Base-by-base conservation (phyloP, 805 yeast genomes). In the Henningerozyma blattae region DNA sequence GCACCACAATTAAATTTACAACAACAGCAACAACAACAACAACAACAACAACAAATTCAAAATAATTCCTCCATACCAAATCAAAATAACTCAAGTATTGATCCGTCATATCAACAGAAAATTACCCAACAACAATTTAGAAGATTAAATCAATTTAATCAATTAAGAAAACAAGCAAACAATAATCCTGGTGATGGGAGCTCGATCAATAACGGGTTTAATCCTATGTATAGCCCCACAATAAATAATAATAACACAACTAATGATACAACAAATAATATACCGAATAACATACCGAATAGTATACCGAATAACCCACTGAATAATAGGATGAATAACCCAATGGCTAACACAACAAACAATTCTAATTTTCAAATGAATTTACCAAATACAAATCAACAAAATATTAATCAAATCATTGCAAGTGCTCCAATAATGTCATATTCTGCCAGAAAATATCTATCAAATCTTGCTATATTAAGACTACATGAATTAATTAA, bases 401-500 rank as follows among this genome's bases (percentile, higher is more conserved):
- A 26, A 18, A 27, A 18, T 17, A 15, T 20, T 2, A 22, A 6
- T 6, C 4, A 10, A 5, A 32, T 6, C 15, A 9, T 15, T 15
- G 4, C 4, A 3, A 6, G 42, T 13, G 13, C 40, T 13, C 37
- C 40, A 36, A 35, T 29, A 4, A 24, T 50, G 22, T 48, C 54
- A 19, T 56, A 48, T 27, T 46, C 50, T 9, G 42, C 43, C 22
- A 54, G 67, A 36, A 61, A 59, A 38, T 58, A 60, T 30, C 55
- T 67, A 18, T 64, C 75, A 1, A 67, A 70, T 35, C 58, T 65
- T 26, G 77, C 77, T 1, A 60, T 72, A 5, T 50, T 71, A 33
- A 61, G 71, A 34, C 52, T 73, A 10, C 52, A 71, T 41, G 75
- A 69, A 30, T 59, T 70, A 22, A 60, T 71, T 28, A 77, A 72